These are phyloP conservation scores for Aquilaria sinensis DNA, from an alignment of 345 rosid species.

Conservation along the genomic window DNA sequence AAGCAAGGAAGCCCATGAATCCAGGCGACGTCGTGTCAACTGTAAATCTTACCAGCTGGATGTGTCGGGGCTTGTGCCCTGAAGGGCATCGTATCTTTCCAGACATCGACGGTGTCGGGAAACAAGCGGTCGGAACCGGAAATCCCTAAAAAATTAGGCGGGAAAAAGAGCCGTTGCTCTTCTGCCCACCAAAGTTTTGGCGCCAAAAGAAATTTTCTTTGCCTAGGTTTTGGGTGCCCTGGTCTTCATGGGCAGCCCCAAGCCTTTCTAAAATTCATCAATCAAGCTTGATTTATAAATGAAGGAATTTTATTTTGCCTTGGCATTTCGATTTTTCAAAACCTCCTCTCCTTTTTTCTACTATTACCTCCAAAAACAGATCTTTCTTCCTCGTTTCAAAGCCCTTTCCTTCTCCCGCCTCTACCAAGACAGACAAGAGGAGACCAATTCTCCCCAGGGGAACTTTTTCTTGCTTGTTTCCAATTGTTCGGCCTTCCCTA, in stretches of 20 bases:
- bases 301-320: no score
- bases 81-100: conserved; percentile 7
- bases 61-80: conserved; percentile 20
- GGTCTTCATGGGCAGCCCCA: conserved; percentile 40
- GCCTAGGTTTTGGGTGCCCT: conserved; percentile 46
- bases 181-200: conserved; percentile 29
- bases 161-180: conserved; percentile 73
- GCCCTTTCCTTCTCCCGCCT: conserved; percentile 3
- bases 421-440: background rate
- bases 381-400: conserved; percentile 17
- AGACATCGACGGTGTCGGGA: conserved; percentile 2
- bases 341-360: conserved; percentile 18
- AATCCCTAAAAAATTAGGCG: conserved; percentile 28
- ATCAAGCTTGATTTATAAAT: background rate
- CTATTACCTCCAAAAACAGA: conserved; percentile 17
- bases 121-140: conserved; percentile 19
- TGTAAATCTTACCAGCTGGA: no score
- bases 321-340: conserved; percentile 10
- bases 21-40: no score
- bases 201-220: conserved; percentile 38
- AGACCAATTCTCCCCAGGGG: background rate
- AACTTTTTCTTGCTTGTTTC: background rate
- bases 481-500: background rate
- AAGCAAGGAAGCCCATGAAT: no score
- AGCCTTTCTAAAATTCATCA: background rate